Evolutionary conservation across 345 rosid genomes (phyloP), one percentile per base, ranked within the genome.

Genomic region (Moricandia arvensis): DNA sequence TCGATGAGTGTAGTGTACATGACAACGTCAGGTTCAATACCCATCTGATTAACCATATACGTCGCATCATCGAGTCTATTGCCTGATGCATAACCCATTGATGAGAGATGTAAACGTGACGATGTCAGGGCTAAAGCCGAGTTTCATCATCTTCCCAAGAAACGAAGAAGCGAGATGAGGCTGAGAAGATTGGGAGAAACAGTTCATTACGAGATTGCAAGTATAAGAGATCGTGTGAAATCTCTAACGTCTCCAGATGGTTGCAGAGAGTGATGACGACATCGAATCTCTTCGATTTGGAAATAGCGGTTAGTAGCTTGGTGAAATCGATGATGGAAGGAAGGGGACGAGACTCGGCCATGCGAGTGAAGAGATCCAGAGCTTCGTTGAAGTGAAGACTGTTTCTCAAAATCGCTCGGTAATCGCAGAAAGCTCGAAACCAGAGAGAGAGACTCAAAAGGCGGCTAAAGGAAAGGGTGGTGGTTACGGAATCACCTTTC

Each of bases 61-160:
- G 69, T 63, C 0, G 65, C 80, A 1, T 76, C 66, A 0, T 63
- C 75, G 0, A 43, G 3, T 69, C 59, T 35, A 17, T 54, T 62
- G n/a, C 37, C 31, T 5, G 8, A 67, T 29, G 51, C 73, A 75
- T 11, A 75, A 51, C 4, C 80, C 47, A 63, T 63, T 68, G 18
- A 76, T 18, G 33, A 76, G 17, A 12, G 75, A 61, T 0, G 74
- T 76, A 7, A 69, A 69, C 2, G 75, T 76, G 26, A 76, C 64
- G 31, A 61, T 18, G 27, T 53, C 57, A 13, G 80, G 80, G 65
- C 57, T 49, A n/a, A 69, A 55, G 24, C 75, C 75, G 43, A 76
- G 80, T 10, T 76, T 76, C 80, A 63, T 76, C 64, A 76, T 70
- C 66, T 69, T 76, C 59, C 80, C 75, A 3, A 76, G 67, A 53